Conservation (phyloP, 2,329 filamentous ascomycete species). For the Colletotrichum lentis region DNA sequence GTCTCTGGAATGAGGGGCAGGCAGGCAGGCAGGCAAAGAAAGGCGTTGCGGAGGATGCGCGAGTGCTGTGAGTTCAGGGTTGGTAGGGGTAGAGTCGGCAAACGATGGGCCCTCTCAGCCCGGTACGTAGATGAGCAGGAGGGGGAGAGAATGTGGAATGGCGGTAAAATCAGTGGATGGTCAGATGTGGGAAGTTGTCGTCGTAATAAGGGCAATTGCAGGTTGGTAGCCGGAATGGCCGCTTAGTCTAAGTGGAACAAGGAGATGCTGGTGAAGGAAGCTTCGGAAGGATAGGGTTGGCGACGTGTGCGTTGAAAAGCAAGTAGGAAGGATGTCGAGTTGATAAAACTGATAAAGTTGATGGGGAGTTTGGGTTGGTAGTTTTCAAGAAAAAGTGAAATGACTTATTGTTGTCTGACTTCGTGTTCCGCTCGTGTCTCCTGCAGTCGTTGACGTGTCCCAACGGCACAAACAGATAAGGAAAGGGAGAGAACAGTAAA, state of each 20-base stretch:
- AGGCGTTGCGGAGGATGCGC: slow-evolving; percentile 14
- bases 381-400: not conserved
- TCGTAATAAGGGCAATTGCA: slow-evolving; percentile 27
- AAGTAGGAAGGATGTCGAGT: slow-evolving; percentile 1
- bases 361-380: slow-evolving; percentile 2
- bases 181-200: slow-evolving; percentile 22
- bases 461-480: slow-evolving; percentile 2
- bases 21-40: not conserved
- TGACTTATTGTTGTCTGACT: slow-evolving; percentile 27
- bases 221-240: not conserved
- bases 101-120: slow-evolving; percentile 29
- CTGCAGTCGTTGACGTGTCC: slow-evolving; percentile 4
- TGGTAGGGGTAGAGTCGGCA: slow-evolving; percentile 30
- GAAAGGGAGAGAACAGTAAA: not conserved
- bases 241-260: slow-evolving; percentile 8
- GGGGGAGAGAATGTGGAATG: not conserved
- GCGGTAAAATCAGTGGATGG: slow-evolving; percentile 28
- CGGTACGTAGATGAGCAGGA: slow-evolving; percentile 16
- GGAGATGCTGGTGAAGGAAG: slow-evolving; percentile 17
- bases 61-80: not conserved
- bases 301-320: slow-evolving; percentile 21
- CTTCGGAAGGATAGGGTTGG: slow-evolving; percentile 9
- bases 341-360: slow-evolving; percentile 4
- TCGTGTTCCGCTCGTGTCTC: slow-evolving; percentile 3
- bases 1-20: slow-evolving; percentile 33